These are phyloP conservation scores for Globisporangium camurandrum DNA, from an alignment of 352 stramenopile genomes.

Conservation along the genomic window DNA sequence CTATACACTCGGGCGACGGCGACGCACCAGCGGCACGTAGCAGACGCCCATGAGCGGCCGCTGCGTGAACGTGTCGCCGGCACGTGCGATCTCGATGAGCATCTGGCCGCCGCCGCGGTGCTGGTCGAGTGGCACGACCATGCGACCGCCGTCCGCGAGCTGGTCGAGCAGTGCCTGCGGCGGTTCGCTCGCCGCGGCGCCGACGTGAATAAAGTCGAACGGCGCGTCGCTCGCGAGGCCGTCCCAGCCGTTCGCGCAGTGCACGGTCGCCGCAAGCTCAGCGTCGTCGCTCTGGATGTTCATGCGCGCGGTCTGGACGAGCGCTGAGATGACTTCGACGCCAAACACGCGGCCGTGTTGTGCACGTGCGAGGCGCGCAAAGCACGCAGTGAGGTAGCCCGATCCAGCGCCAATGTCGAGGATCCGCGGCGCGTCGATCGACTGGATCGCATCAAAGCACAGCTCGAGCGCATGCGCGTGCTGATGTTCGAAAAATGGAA, in stretches of 20 bases:
- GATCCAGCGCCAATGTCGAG: slow-evolving; percentile 94
- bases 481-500: no score
- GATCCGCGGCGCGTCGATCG: slow-evolving; percentile 48
- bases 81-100: slow-evolving; percentile 69
- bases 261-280: slow-evolving; percentile 14
- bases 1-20: no score
- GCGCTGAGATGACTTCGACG: slow-evolving; percentile 86
- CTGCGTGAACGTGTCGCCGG: slow-evolving; percentile 30
- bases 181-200: slow-evolving; percentile 86
- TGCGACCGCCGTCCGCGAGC: slow-evolving; percentile 72
- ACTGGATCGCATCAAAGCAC: slow-evolving; percentile 39
- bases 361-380: slow-evolving; percentile 71
- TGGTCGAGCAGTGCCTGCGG: slow-evolving; percentile 83
- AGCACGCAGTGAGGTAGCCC: slow-evolving; percentile 92
- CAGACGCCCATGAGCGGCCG: slow-evolving; percentile 60
- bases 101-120: slow-evolving; percentile 52
- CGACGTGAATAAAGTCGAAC: slow-evolving; percentile 97
- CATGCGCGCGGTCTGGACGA: slow-evolving; percentile 71
- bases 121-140: slow-evolving; percentile 90
- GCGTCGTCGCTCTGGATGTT: slow-evolving; percentile 88
- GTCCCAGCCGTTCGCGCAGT: slow-evolving; percentile 87
- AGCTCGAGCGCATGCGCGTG: slow-evolving; percentile 82
- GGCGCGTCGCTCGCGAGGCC: slow-evolving; percentile 84
- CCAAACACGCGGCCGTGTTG: slow-evolving; percentile 61
- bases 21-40: slow-evolving; percentile 73